Evolutionary conservation across 2,329 filamentous ascomycete species (phyloP).

Genomic region (Aspergillus pseudotamarii): DNA sequence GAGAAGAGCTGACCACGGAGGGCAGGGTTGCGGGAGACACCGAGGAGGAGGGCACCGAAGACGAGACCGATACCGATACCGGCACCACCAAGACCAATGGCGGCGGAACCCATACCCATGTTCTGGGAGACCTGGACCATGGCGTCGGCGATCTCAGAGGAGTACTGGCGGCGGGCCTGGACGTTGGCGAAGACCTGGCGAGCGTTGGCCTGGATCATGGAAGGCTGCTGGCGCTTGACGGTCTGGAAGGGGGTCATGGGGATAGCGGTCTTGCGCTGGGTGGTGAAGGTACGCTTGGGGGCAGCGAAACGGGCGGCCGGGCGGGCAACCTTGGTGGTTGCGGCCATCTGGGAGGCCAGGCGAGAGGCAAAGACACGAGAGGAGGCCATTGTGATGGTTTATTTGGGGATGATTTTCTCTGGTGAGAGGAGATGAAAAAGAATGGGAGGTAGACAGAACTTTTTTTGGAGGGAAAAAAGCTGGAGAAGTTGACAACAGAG

Average conservation of each 20-base stretch:
- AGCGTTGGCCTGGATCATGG: constrained; percentile 67
- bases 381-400: constrained; percentile 74
- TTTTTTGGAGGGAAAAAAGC: constrained; percentile 39
- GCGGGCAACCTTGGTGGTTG: constrained; percentile 79
- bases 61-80: constrained; percentile 96
- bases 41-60: constrained; percentile 85
- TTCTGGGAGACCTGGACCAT: constrained; percentile 91
- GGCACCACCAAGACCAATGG: constrained; percentile 89
- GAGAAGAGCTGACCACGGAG: constrained; percentile 95
- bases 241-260: constrained; percentile 64
- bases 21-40: constrained; percentile 90
- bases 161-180: constrained; percentile 75
- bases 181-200: constrained; percentile 61
- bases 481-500: constrained; percentile 35
- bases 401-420: constrained; percentile 22
- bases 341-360: constrained; percentile 66
- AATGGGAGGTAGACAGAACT: constrained; percentile 31
- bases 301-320: constrained; percentile 69
- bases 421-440: constrained; percentile 26
- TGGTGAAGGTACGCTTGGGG: constrained; percentile 71
- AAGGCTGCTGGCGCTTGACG: constrained; percentile 73
- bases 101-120: constrained; percentile 84
- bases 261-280: constrained; percentile 38
- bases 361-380: constrained; percentile 76
- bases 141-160: constrained; percentile 80